Evolutionary conservation across 345 rosid species (phyloP), one percentile per base, ranked within the genome.

Genomic region (Turnera subulata): DNA sequence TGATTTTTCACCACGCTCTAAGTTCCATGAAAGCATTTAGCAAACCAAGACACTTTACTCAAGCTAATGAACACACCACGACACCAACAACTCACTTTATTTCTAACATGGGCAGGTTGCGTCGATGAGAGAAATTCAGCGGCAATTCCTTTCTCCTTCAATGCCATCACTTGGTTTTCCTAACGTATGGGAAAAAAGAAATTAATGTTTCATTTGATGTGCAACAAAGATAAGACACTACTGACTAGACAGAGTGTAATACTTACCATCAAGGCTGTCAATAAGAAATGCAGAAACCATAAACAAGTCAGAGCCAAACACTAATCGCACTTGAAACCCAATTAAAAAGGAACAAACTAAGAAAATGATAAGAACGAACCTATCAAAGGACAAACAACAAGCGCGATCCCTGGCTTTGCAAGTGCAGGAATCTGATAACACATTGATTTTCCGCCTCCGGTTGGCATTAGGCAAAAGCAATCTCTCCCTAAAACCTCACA

Each of bases 391-490:
- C 87, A 92, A 62, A 89, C 89, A 46, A 92, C 97, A 59, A 92
- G 95, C 40, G 84, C 97, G 61, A 92, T 83, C 66, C 98, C 94
- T 12, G 78, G 70, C 65, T 74, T 86, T n/a, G 95, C 89, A 52
- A 92, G 39, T 13, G 99, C 97, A 63, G 97, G 96, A 65, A 93
- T 85, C 64, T 93, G 99, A 67, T 86, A 93, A 72, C 98, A 93
- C 80, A 89, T 83, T 9, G 97, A 93, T 74, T 93, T 93, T 49
- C 99, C 99, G 68, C 97, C 94, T 40, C 99, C 96, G 12, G 96
- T 93, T 7, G 99, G 99, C 99, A 93, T 89, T 53, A 93, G 73
- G 58, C 97, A 93, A 73, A 93, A 86, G 65, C 97, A 93, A 73
- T 93, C 99, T 62, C 88, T 82, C 50, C 93, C 93, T 85, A 13